phyloP scores from a whole-genome alignment of 352 stramenopile species.

The Phytophthora europaea region DNA sequence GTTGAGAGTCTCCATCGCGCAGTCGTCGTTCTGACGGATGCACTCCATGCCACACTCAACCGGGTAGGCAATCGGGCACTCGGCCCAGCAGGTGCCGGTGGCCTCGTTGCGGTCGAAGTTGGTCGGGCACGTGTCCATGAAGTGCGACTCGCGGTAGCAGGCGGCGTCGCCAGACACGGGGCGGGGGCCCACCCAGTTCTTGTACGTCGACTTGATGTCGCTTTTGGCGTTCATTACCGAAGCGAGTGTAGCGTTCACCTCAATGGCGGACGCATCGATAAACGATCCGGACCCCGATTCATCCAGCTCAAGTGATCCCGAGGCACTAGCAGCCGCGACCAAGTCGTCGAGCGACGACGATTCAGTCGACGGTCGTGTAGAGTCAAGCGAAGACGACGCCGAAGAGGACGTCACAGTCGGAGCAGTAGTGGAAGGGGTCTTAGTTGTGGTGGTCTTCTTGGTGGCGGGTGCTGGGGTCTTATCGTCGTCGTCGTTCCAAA shows the following conservation, averaged over 20 bases:
- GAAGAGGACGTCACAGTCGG: slow-evolving; percentile 4
- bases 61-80: slow-evolving; percentile 60
- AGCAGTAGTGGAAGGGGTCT: slow-evolving; percentile 11
- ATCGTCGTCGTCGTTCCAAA: slow-evolving; percentile 32
- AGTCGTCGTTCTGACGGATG: slow-evolving; percentile 60
- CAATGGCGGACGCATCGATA: slow-evolving; percentile 14
- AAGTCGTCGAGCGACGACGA: slow-evolving; percentile 24
- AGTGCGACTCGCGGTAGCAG: slow-evolving; percentile 48
- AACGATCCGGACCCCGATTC: slow-evolving; percentile 23
- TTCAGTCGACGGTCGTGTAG: not conserved
- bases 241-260: slow-evolving; percentile 19
- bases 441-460: not conserved
- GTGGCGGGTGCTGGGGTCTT: slow-evolving; percentile 2
- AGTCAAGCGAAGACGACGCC: slow-evolving; percentile 1
- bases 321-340: slow-evolving; percentile 1
- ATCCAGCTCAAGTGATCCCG: slow-evolving; percentile 9
- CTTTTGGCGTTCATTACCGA: slow-evolving; percentile 20
- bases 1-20: slow-evolving; percentile 34
- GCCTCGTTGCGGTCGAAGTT: slow-evolving; percentile 48
- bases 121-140: slow-evolving; percentile 33
- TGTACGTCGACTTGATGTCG: slow-evolving; percentile 29
- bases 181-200: slow-evolving; percentile 46
- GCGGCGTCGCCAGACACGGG: slow-evolving; percentile 28
- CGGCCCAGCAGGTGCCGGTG: slow-evolving; percentile 49
- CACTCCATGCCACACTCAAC: slow-evolving; percentile 66